Evolutionary conservation across 2,329 filamentous ascomycete genomes (phyloP).

Genomic region (Talaromyces marneffei): DNA sequence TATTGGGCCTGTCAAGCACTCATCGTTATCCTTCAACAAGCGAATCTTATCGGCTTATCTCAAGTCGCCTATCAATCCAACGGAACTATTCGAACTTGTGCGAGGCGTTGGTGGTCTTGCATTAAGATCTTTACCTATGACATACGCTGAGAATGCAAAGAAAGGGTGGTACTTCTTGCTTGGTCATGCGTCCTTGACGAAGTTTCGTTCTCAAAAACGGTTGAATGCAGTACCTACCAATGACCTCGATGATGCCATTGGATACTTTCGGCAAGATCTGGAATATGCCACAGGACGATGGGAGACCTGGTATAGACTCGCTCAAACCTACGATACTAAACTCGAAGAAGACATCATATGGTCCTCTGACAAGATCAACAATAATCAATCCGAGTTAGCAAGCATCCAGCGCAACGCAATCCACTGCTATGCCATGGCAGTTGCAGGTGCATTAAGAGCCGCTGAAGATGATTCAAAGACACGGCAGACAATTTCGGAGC

Average conservation of each 20-base stretch:
- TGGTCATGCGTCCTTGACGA: constrained; percentile 80
- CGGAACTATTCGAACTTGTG: constrained; percentile 73
- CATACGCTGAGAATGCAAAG: constrained; percentile 64
- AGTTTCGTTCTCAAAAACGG: constrained; percentile 74
- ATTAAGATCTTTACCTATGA: constrained; percentile 62
- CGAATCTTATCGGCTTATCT: constrained; percentile 76
- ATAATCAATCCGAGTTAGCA: constrained; percentile 66
- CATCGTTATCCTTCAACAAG: constrained; percentile 79
- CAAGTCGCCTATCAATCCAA: constrained; percentile 75
- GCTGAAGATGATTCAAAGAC: constrained; percentile 52
- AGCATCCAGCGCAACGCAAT: constrained; percentile 73
- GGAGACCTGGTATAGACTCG: constrained; percentile 87
- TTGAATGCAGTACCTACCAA: constrained; percentile 73
- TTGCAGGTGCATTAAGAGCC: constrained; percentile 54
- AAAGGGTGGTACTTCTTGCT: constrained; percentile 91
- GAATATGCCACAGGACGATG: constrained; percentile 76
- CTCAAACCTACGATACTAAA: constrained; percentile 81
- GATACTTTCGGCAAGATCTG: constrained; percentile 72
- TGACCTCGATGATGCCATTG: constrained; percentile 74
- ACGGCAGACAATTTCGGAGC: constrained; percentile 54
- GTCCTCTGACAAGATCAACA: constrained; percentile 89
- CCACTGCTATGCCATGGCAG: constrained; percentile 70
- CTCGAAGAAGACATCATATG: constrained; percentile 81
- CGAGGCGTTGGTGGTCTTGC: constrained; percentile 71
- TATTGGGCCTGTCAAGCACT: constrained; percentile 69